A percentile compares a stretch with the other conserved stretches of the same genome.
Conservation (phyloP, 768 basidiomycete species). For the Suillus variegatus region DNA sequence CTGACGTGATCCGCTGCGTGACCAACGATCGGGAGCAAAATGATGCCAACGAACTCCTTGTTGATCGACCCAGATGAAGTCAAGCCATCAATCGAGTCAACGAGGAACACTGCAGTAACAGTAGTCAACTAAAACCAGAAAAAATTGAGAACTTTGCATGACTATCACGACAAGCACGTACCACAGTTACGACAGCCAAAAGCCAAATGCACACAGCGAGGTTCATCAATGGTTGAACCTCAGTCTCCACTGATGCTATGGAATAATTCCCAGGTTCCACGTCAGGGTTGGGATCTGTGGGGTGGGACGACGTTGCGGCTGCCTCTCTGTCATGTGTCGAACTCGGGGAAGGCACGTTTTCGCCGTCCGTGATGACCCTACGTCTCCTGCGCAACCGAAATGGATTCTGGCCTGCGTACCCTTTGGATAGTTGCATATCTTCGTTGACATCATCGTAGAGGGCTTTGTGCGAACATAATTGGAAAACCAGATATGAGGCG, state of each 20-base stretch:
- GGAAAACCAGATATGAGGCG: constrained; percentile 70
- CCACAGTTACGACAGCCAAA: constrained; percentile 61
- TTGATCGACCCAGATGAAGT: constrained; percentile 57
- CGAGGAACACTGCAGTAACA: constrained; percentile 65
- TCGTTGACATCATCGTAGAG: constrained; percentile 57
- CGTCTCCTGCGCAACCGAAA: constrained; percentile 9
- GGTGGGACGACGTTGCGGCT: neutral
- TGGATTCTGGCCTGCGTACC: constrained; percentile 45
- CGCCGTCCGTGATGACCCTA: neutral
- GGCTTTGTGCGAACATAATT: constrained; percentile 75
- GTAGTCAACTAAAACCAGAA: constrained; percentile 44
- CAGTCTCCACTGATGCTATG: constrained; percentile 19
- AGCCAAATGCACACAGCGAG: constrained; percentile 53
- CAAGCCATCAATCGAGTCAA: constrained; percentile 80
- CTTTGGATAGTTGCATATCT: constrained; percentile 39
- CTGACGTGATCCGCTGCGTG: constrained; percentile 92
- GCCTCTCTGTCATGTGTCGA: neutral
- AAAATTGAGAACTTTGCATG: neutral
- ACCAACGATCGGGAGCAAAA: constrained; percentile 88
- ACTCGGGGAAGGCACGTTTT: neutral
- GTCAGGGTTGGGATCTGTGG: neutral
- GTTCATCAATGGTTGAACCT: constrained; percentile 52
- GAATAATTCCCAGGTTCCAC: constrained; percentile 3
- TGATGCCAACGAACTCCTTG: constrained; percentile 84
- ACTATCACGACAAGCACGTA: constrained; percentile 33